phyloP scores from a whole-genome alignment of 1,139 yeast genomes.

The Saccharomycopsis hybrid region DNA sequence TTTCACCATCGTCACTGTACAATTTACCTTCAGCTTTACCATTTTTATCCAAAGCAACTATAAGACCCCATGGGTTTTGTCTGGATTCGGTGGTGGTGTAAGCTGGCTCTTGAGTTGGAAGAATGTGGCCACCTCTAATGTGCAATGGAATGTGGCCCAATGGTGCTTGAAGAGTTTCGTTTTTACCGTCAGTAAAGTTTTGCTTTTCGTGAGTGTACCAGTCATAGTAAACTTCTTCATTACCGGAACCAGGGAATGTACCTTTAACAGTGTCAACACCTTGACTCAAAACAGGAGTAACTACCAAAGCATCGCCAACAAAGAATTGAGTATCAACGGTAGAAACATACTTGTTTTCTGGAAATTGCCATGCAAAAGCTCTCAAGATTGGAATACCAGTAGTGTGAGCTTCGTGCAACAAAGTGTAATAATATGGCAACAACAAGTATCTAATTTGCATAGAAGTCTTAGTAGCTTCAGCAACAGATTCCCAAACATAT shows the following conservation, averaged over 20 bases:
- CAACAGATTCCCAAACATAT: not conserved
- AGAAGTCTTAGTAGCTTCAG: not conserved
- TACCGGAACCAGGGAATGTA: not conserved
- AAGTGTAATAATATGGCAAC: not conserved
- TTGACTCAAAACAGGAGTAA: not conserved
- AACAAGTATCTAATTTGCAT: not conserved
- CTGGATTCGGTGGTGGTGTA: not conserved
- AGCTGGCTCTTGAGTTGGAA: not conserved
- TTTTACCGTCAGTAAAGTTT: not conserved
- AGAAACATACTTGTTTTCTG: not conserved
- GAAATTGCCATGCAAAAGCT: not conserved
- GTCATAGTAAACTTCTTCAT: not conserved
- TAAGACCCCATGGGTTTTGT: not conserved
- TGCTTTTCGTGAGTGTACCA: not conserved
- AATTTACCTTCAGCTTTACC: not conserved
- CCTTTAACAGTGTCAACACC: not conserved
- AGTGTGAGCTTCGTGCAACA: not conserved
- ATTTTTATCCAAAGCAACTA: not conserved
- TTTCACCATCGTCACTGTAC: not conserved
- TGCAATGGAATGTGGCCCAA: not conserved
- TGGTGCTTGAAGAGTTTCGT: not conserved
- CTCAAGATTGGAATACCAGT: not conserved
- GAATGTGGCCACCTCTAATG: not conserved
- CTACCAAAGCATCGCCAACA: not conserved
- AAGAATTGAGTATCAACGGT: not conserved